Conservation (phyloP, 2,329 filamentous ascomycete species). For the Cyphellophora attinorum region DNA sequence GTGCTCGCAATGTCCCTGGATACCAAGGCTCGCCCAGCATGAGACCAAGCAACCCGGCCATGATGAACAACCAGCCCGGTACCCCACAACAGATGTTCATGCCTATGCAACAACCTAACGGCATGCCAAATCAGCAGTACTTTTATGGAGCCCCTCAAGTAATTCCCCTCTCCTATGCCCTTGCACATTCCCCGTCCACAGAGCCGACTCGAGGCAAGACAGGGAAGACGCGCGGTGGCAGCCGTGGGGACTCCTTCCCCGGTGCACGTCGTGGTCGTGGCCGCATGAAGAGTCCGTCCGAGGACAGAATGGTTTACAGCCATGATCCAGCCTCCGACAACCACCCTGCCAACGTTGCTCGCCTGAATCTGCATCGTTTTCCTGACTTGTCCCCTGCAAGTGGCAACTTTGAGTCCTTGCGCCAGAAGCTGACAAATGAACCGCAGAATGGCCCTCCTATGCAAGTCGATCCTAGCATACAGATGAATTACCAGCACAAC, state of each 20-base stretch:
- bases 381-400: conserved; percentile 60
- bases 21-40: conserved; percentile 59
- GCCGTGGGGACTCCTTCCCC: conserved; percentile 14
- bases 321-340: conserved; percentile 19
- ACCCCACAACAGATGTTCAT: conserved; percentile 59
- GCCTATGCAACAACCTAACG: conserved; percentile 52
- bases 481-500: conserved; percentile 16
- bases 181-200: conserved; percentile 20
- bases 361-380: conserved; percentile 19
- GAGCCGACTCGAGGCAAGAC: conserved; percentile 21
- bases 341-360: conserved; percentile 16
- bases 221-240: conserved; percentile 26
- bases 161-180: conserved; percentile 36
- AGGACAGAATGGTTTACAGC: conserved; percentile 21
- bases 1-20: conserved; percentile 25
- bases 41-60: conserved; percentile 53
- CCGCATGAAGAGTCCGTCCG: conserved; percentile 16
- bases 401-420: conserved; percentile 61
- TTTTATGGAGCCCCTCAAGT: conserved; percentile 51
- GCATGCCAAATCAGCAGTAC: conserved; percentile 44
- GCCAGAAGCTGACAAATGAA: conserved; percentile 60
- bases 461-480: conserved; percentile 19
- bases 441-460: conserved; percentile 32
- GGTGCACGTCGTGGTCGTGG: conserved; percentile 19
- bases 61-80: conserved; percentile 55